phyloP scores from a whole-genome alignment of 345 rosid genomes.

The Hypericum perforatum region DNA sequence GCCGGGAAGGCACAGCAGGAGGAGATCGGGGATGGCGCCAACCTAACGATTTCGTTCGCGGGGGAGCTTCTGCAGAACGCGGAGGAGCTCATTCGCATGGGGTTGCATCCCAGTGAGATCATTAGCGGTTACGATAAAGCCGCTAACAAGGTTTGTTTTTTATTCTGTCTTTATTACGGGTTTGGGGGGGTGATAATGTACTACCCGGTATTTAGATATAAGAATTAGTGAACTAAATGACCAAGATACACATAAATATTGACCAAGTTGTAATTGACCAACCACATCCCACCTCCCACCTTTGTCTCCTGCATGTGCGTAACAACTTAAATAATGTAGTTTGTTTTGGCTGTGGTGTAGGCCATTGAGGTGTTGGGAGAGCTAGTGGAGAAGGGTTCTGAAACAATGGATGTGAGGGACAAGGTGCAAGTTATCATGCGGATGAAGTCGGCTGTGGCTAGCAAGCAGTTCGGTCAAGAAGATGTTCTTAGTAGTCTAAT shows the following conservation, averaged over 20 bases:
- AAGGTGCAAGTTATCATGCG: slow-evolving; percentile 67
- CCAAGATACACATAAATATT: too few relatives aligned
- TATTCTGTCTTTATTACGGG: too few relatives aligned
- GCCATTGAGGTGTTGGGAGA: slow-evolving; percentile 52
- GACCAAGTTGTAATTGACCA: too few relatives aligned
- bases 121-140: slow-evolving; percentile 88
- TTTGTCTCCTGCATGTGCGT: too few relatives aligned
- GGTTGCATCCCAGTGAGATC: slow-evolving; percentile 90
- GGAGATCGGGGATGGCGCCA: slow-evolving; percentile 98
- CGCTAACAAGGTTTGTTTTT: slow-evolving; percentile 21
- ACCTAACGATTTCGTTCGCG: slow-evolving; percentile 76
- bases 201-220: too few relatives aligned
- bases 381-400: slow-evolving; percentile 85
- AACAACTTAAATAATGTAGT: too few relatives aligned
- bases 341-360: slow-evolving; percentile 9
- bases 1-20: slow-evolving; percentile 97
- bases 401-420: slow-evolving; percentile 83
- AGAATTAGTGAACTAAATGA: too few relatives aligned
- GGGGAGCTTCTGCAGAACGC: slow-evolving; percentile 96
- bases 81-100: slow-evolving; percentile 90
- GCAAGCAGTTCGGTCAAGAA: slow-evolving; percentile 97
- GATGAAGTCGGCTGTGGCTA: slow-evolving; percentile 94
- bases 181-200: too few relatives aligned
- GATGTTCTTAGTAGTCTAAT: slow-evolving; percentile 61
- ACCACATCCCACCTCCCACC: too few relatives aligned